Conservation (phyloP, 2,329 filamentous ascomycete species). For the Penicillium sp. region DNA sequence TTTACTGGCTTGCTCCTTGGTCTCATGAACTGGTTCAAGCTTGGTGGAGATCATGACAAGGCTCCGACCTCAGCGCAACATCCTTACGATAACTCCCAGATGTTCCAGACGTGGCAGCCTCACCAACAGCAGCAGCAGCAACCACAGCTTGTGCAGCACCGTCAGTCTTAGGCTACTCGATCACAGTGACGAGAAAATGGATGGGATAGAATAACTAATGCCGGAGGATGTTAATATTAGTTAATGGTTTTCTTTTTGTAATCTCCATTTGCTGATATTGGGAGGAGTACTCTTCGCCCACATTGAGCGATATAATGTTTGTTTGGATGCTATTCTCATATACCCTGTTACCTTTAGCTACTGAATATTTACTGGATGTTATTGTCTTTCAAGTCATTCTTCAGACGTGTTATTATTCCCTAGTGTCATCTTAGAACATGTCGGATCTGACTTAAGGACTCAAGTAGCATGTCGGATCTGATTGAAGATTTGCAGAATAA, state of each 20-base stretch:
- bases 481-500: constrained; percentile 55
- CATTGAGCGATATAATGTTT: not conserved
- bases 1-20: constrained; percentile 21
- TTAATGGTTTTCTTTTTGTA: not conserved
- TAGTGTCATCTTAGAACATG: not conserved
- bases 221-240: not conserved
- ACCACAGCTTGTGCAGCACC: not conserved
- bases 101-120: not conserved
- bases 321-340: not conserved
- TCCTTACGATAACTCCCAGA: not conserved
- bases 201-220: not conserved
- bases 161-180: too few species aligned
- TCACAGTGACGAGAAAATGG: not conserved
- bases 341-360: not conserved
- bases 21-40: constrained; percentile 18
- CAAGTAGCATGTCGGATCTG: not conserved
- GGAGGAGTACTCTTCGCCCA: not conserved
- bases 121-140: not conserved
- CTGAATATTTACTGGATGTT: not conserved
- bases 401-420: too few species aligned
- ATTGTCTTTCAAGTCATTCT: not conserved
- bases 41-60: constrained; percentile 5
- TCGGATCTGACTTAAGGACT: not conserved
- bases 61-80: not conserved
- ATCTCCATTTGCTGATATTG: not conserved